Conservation (phyloP, 805 yeast species). For the Peterozyma xylosa region DNA sequence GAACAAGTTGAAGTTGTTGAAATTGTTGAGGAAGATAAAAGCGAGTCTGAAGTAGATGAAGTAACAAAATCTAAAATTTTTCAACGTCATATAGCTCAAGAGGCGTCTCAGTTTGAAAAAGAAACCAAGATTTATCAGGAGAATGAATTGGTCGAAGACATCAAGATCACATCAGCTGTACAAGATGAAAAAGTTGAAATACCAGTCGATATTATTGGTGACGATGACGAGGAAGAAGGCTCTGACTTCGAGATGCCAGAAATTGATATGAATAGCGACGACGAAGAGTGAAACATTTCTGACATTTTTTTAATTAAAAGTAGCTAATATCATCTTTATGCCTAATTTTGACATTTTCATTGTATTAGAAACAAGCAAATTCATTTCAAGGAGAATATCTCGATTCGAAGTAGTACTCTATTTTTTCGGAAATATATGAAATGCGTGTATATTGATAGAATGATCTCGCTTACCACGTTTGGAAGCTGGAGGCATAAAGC, state of each 20-base stretch:
- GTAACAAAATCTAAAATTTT: slow-evolving; percentile 11
- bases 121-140: slow-evolving; percentile 1
- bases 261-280: slow-evolving; percentile 23
- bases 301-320: too few relatives aligned
- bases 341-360: too few relatives aligned
- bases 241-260: slow-evolving; percentile 30
- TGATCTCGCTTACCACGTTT: too few relatives aligned
- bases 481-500: too few relatives aligned
- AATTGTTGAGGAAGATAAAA: slow-evolving; percentile 5
- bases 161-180: neutral
- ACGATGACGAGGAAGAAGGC: slow-evolving; percentile 9
- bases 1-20: slow-evolving; percentile 1
- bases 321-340: too few relatives aligned
- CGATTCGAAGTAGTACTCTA: too few relatives aligned
- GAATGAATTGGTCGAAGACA: slow-evolving; percentile 1
- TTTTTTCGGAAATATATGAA: too few relatives aligned
- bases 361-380: too few relatives aligned
- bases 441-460: too few relatives aligned
- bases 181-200: neutral
- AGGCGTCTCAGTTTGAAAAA: neutral
- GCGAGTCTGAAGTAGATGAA: slow-evolving; percentile 10
- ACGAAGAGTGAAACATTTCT: slow-evolving; percentile 17
- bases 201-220: slow-evolving; percentile 1
- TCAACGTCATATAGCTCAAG: slow-evolving; percentile 4
- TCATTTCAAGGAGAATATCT: too few relatives aligned